Conservation (phyloP, 1,139 yeast species). For the Blastobotrys buckinghamii region DNA sequence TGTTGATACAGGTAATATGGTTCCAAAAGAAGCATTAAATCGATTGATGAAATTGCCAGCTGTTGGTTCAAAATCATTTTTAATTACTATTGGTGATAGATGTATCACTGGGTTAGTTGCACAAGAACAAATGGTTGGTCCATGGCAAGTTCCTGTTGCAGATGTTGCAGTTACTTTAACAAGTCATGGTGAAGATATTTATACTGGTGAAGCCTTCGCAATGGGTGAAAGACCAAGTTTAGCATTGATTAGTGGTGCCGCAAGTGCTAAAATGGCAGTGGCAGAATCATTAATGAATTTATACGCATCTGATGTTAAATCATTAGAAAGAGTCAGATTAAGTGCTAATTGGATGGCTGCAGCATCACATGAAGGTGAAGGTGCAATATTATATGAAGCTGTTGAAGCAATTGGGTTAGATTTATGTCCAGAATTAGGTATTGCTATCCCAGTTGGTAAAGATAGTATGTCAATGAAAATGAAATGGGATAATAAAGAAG, state of each 20-base stretch:
- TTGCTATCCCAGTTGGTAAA: slow-evolving; percentile 96
- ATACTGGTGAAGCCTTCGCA: slow-evolving; percentile 95
- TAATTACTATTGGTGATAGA: slow-evolving; percentile 96
- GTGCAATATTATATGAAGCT: slow-evolving; percentile 90
- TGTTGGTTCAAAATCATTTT: slow-evolving; percentile 91
- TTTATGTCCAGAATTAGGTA: slow-evolving; percentile 86
- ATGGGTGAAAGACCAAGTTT: slow-evolving; percentile 95
- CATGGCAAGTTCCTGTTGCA: slow-evolving; percentile 99
- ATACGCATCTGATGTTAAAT: slow-evolving; percentile 82
- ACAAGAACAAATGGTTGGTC: slow-evolving; percentile 98
- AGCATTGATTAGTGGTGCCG: slow-evolving; percentile 86
- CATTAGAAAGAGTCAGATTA: slow-evolving; percentile 69
- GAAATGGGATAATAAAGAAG: slow-evolving; percentile 90
- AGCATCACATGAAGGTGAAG: slow-evolving; percentile 93
- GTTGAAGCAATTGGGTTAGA: slow-evolving; percentile 95
- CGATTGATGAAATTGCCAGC: slow-evolving; percentile 88
- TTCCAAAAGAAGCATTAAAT: slow-evolving; percentile 54
- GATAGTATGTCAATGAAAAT: slow-evolving; percentile 99
- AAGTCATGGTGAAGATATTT: slow-evolving; percentile 60
- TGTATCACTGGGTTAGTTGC: slow-evolving; percentile 94
- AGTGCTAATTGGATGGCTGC: slow-evolving; percentile 99
- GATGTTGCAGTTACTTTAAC: slow-evolving; percentile 97
- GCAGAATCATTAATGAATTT: slow-evolving; percentile 91
- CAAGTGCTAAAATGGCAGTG: slow-evolving; percentile 95
- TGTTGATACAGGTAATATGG: slow-evolving; percentile 33